These are phyloP conservation scores for Suillus paluster DNA, from an alignment of 768 basidiomycete genomes.

Conservation along the genomic window DNA sequence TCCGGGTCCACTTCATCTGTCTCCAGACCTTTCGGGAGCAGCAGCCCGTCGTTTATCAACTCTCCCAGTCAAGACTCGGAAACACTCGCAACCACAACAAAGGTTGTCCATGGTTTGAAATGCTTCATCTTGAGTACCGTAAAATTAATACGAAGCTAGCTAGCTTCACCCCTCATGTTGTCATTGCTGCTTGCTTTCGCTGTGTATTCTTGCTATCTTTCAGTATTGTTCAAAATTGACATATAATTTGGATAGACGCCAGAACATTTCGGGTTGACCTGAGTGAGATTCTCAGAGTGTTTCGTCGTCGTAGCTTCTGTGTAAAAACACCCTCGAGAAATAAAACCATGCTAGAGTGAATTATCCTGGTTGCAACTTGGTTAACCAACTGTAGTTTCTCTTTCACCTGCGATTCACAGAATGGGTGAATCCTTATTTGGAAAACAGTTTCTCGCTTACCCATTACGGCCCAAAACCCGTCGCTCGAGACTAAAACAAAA, in stretches of 20 bases:
- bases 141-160: neutral
- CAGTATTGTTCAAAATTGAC: neutral
- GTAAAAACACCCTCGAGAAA: too few relatives aligned
- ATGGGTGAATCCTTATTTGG: too few relatives aligned
- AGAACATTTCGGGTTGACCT: too few relatives aligned
- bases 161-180: neutral
- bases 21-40: constrained; percentile 17
- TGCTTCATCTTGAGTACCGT: neutral
- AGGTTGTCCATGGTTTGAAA: constrained; percentile 29
- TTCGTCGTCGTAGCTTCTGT: neutral
- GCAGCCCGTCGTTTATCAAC: constrained; percentile 26
- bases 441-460: neutral
- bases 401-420: too few relatives aligned
- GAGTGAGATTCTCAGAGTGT: too few relatives aligned
- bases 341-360: neutral
- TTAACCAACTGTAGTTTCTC: too few relatives aligned
- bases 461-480: neutral
- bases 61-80: constrained; percentile 31
- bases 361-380: too few relatives aligned
- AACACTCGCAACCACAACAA: constrained; percentile 22
- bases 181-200: neutral
- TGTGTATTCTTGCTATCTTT: constrained; percentile 1
- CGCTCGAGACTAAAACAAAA: neutral
- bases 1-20: constrained; percentile 25
- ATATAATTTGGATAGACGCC: neutral